Percentiles rank a stretch among this genome's conserved stretches.
phyloP scores from a whole-genome alignment of 495 filamentous ascomycete genomes.

The Tirmania nivea region DNA sequence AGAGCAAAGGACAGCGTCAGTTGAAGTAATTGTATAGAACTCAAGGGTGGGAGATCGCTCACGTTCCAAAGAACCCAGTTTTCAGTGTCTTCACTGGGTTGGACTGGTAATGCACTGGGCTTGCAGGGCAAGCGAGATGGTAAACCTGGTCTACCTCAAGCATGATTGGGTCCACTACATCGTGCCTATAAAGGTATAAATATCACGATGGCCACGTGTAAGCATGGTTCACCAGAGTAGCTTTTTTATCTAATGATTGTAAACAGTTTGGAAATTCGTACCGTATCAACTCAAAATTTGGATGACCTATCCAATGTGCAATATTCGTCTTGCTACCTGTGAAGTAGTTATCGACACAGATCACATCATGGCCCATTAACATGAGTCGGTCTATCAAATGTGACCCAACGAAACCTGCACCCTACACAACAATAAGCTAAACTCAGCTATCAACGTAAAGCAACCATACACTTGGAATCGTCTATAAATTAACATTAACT shows the following conservation, averaged over 20 bases:
- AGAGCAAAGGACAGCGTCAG: background rate
- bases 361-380: conserved; percentile 19
- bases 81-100: conserved; percentile 19
- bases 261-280: conserved; percentile 7
- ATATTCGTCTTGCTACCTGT: conserved; percentile 17
- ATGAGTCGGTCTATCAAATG: conserved; percentile 19
- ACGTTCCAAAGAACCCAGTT: conserved; percentile 18
- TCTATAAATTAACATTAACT: conserved; percentile 1
- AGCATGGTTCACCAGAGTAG: too few relatives aligned
- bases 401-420: conserved; percentile 19
- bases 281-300: conserved; percentile 17
- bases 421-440: conserved; percentile 6
- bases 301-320: conserved; percentile 15
- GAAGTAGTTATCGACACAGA: conserved; percentile 19
- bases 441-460: background rate
- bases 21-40: background rate
- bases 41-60: background rate
- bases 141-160: conserved; percentile 20
- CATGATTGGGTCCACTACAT: conserved; percentile 17
- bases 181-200: conserved; percentile 8
- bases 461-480: background rate
- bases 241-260: background rate
- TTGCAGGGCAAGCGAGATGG: conserved; percentile 19
- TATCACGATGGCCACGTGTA: background rate
- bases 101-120: conserved; percentile 17